These are phyloP conservation scores for Tetrahymena malaccensis DNA, from an alignment of 73 alveolate genomes.

Conservation along the genomic window DNA sequence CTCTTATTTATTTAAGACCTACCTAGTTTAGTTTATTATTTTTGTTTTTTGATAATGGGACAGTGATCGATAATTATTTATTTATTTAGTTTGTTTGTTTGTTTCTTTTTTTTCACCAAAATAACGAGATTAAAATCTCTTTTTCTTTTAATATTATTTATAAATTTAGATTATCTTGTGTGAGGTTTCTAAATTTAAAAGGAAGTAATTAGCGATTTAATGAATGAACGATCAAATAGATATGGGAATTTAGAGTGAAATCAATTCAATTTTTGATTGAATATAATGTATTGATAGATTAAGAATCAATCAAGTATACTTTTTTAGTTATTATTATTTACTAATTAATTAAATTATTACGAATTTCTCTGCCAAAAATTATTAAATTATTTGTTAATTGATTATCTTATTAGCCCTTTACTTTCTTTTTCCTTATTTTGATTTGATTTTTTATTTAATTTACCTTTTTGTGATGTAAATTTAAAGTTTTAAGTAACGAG, in stretches of 20 bases:
- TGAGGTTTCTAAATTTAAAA: background rate
- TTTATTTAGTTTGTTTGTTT: background rate
- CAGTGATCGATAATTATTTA: background rate
- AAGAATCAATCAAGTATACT: background rate
- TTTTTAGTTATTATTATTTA: background rate
- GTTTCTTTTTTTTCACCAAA: background rate
- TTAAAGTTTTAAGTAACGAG: background rate
- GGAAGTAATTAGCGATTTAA: background rate
- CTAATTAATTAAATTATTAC: background rate
- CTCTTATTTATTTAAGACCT: background rate
- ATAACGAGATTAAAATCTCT: background rate
- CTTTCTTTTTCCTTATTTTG: background rate
- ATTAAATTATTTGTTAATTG: background rate
- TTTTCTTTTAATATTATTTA: background rate
- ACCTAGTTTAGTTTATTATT: too few relatives aligned
- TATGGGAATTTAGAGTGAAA: background rate
- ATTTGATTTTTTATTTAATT: background rate
- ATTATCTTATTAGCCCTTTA: background rate
- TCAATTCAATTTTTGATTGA: background rate
- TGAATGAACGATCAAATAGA: background rate
- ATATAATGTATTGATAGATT: background rate
- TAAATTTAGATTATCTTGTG: background rate
- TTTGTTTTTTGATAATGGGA: background rate
- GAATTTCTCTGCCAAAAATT: background rate
- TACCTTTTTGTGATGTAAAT: background rate